Evolutionary conservation across 2,329 filamentous ascomycete genomes (phyloP).

Genomic region (Ascochyta lentis): DNA sequence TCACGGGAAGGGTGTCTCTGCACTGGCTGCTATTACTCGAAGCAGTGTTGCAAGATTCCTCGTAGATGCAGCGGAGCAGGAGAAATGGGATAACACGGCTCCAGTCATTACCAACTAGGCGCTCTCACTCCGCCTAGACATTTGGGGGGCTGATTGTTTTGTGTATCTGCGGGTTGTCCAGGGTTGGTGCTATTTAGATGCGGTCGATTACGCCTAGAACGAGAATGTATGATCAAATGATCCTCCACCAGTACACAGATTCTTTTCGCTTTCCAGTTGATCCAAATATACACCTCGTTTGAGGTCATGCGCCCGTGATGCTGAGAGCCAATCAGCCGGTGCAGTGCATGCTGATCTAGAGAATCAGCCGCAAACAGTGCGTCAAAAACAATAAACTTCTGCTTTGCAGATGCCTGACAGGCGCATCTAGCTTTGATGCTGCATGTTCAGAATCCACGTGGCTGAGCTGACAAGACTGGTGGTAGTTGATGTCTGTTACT

Average conservation of each 20-base stretch:
- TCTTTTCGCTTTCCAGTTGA: no score
- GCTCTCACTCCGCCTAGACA: not conserved
- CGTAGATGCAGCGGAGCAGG: conserved; percentile 52
- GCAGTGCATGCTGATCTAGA: not conserved
- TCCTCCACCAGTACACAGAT: no score
- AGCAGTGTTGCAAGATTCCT: conserved; percentile 56
- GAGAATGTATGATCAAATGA: no score
- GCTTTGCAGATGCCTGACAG: not conserved
- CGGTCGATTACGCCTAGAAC: no score
- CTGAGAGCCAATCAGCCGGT: no score
- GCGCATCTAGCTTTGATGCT: not conserved
- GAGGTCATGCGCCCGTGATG: no score
- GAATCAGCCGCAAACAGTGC: not conserved
- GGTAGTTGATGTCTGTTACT: not conserved
- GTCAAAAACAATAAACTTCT: not conserved
- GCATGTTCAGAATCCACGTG: not conserved
- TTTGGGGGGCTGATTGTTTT: not conserved
- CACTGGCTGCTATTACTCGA: conserved; percentile 50
- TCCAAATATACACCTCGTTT: no score
- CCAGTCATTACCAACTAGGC: conserved; percentile 56
- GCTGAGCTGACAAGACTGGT: not conserved
- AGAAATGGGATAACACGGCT: conserved; percentile 52
- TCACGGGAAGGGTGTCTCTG: conserved; percentile 51
- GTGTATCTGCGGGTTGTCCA: no score
- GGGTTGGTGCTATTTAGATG: no score